A percentile compares a stretch with the other conserved stretches of the same genome.
These are phyloP conservation scores for Symmetrospora coprosmae DNA, from an alignment of 768 basidiomycete species.

Conservation along the genomic window DNA sequence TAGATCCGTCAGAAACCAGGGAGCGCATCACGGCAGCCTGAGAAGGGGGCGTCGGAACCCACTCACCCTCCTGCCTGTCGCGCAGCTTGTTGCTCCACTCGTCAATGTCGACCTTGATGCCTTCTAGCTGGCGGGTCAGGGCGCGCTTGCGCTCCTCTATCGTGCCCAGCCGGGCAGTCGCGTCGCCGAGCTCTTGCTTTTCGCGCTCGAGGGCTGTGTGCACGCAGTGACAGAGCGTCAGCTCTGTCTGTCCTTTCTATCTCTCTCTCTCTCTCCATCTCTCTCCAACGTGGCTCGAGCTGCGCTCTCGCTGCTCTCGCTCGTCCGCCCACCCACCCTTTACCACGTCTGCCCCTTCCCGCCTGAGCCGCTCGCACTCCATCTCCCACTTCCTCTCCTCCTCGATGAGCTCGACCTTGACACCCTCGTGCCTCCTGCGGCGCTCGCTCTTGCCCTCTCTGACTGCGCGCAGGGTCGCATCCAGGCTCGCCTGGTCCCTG, in stretches of 20 bases:
- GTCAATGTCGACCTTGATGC: background rate
- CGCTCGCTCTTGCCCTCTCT: constrained; percentile 21
- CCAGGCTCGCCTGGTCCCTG: background rate
- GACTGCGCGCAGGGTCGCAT: constrained; percentile 6
- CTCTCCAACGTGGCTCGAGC: too few relatives aligned
- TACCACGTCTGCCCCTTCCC: constrained; percentile 7
- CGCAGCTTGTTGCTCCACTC: constrained; percentile 18
- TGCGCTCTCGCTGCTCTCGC: too few relatives aligned
- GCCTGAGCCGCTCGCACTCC: constrained; percentile 14
- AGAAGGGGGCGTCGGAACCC: too few relatives aligned
- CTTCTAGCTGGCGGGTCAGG: constrained; percentile 13
- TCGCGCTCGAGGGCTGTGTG: constrained; percentile 10
- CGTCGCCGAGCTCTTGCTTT: constrained; percentile 14
- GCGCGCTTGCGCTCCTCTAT: constrained; percentile 17
- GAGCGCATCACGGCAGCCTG: too few relatives aligned
- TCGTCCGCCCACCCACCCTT: too few relatives aligned
- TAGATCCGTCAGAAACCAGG: too few relatives aligned
- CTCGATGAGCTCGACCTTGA: constrained; percentile 20
- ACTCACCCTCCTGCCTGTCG: background rate
- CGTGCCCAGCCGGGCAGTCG: background rate
- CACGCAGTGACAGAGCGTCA: background rate
- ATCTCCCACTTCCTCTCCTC: constrained; percentile 18
- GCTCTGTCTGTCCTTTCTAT: too few relatives aligned
- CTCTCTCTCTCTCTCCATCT: too few relatives aligned
- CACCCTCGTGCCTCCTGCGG: constrained; percentile 4